Percentiles rank a stretch among this genome's conserved stretches.
These are phyloP conservation scores for Cubamyces sp. DNA, from an alignment of 768 basidiomycete genomes.

Conservation along the genomic window DNA sequence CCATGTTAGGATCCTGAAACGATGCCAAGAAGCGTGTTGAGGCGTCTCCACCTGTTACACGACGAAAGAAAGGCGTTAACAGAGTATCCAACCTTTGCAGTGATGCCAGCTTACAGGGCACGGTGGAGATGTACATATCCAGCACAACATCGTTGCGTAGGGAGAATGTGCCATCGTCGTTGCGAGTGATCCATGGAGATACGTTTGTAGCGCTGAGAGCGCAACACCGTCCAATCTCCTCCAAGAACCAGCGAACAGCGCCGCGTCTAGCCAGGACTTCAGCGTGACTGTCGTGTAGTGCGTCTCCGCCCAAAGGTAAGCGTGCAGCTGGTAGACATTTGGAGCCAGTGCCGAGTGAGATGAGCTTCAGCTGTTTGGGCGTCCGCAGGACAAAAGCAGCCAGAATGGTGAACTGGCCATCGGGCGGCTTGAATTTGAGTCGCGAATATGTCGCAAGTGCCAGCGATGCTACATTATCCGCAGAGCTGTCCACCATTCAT, in stretches of 20 bases:
- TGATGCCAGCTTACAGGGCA: slow-evolving; percentile 53
- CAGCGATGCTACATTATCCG: slow-evolving; percentile 39
- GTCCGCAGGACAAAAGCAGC: slow-evolving; percentile 56
- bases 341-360: slow-evolving; percentile 80
- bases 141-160: slow-evolving; percentile 54
- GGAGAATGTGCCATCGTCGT: slow-evolving; percentile 44
- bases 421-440: slow-evolving; percentile 54
- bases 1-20: slow-evolving; percentile 75
- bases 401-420: slow-evolving; percentile 64
- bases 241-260: slow-evolving; percentile 76
- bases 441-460: slow-evolving; percentile 50
- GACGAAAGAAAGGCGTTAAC: slow-evolving; percentile 5
- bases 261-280: slow-evolving; percentile 89
- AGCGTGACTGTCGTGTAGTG: slow-evolving; percentile 88
- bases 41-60: slow-evolving; percentile 77
- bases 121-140: slow-evolving; percentile 77
- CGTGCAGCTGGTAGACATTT: slow-evolving; percentile 76
- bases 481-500: slow-evolving; percentile 23
- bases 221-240: slow-evolving; percentile 57
- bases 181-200: slow-evolving; percentile 55
- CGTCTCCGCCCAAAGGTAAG: slow-evolving; percentile 72
- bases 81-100: slow-evolving; percentile 7
- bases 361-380: slow-evolving; percentile 49
- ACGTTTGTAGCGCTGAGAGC: slow-evolving; percentile 24
- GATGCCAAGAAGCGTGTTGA: slow-evolving; percentile 80